Percentiles rank a stretch among this genome's conserved stretches.
Conservation (phyloP, 495 filamentous ascomycete genomes). For the Xylaria flabelliformis region DNA sequence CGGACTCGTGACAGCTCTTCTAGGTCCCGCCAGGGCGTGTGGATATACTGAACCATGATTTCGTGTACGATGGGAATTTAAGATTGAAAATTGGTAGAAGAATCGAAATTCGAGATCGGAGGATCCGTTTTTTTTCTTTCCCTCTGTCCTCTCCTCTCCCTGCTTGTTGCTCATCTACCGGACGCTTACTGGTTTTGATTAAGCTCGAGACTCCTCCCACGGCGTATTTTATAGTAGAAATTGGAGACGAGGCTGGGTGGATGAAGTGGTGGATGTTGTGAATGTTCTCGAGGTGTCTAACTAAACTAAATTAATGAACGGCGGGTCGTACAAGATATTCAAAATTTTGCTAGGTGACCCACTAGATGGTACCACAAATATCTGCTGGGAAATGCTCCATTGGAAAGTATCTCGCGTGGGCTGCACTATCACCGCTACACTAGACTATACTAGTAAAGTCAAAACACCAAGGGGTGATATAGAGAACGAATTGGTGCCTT, state of each 20-base stretch:
- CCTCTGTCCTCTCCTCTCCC: not conserved
- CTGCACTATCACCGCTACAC: not conserved
- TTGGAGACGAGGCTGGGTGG: not conserved
- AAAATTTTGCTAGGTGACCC: constrained; percentile 11
- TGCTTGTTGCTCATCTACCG: not conserved
- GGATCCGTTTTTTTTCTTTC: not conserved
- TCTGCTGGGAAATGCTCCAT: constrained; percentile 6
- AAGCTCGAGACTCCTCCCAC: not conserved
- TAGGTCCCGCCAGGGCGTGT: constrained; percentile 78
- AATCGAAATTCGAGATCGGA: constrained; percentile 12
- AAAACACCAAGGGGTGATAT: not conserved
- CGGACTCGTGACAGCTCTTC: constrained; percentile 71
- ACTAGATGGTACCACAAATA: not conserved
- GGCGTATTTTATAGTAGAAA: not conserved
- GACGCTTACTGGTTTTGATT: not conserved
- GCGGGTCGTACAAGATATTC: not conserved
- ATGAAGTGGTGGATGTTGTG: not conserved
- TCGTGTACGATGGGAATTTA: constrained; percentile 11
- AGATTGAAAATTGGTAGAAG: constrained; percentile 9
- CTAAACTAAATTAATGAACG: not conserved
- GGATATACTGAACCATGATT: constrained; percentile 73
- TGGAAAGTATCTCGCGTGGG: not conserved
- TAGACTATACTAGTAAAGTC: not conserved
- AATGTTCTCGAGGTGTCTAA: not conserved
- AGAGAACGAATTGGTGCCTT: not conserved